Evolutionary conservation across 139 green algal genomes (phyloP).

Genomic region (Penium margaritaceum): DNA sequence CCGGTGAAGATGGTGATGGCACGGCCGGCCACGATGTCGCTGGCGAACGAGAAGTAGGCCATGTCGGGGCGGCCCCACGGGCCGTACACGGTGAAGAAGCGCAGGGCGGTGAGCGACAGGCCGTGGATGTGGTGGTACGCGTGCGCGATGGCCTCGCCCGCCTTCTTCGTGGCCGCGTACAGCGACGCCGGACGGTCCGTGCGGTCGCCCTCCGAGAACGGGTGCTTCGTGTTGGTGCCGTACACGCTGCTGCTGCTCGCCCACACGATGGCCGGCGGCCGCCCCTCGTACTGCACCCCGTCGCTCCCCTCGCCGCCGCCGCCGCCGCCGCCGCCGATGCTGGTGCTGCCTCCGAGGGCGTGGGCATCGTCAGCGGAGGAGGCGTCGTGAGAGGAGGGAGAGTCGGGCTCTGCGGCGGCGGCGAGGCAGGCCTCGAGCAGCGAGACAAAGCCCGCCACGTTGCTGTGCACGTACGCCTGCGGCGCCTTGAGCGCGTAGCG

Average conservation of each 20-base stretch:
- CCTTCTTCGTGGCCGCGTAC: constrained; percentile 73
- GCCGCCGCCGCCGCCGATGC: too few relatives aligned
- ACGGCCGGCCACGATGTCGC: constrained; percentile 50
- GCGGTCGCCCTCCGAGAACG: constrained; percentile 62
- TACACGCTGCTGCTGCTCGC: constrained; percentile 69
- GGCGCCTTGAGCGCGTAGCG: constrained; percentile 67
- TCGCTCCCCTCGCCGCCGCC: not conserved
- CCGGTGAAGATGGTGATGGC: constrained; percentile 61
- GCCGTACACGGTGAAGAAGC: constrained; percentile 55
- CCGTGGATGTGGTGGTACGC: constrained; percentile 69
- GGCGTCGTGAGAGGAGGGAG: too few relatives aligned
- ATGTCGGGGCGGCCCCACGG: constrained; percentile 67
- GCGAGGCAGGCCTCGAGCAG: constrained; percentile 65
- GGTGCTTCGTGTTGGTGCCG: constrained; percentile 57
- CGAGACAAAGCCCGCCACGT: constrained; percentile 61
- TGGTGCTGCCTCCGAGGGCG: too few relatives aligned
- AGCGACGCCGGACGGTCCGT: constrained; percentile 59
- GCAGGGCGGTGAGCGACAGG: constrained; percentile 57
- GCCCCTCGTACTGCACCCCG: too few relatives aligned
- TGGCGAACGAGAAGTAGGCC: constrained; percentile 66
- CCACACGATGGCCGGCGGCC: constrained; percentile 62
- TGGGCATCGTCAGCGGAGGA: too few relatives aligned
- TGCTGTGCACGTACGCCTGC: constrained; percentile 62
- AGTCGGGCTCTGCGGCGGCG: too few relatives aligned
- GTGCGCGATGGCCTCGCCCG: constrained; percentile 65